Base-by-base conservation (phyloP, 2,329 filamentous ascomycete genomes). In the Trichophaea hybrida region DNA sequence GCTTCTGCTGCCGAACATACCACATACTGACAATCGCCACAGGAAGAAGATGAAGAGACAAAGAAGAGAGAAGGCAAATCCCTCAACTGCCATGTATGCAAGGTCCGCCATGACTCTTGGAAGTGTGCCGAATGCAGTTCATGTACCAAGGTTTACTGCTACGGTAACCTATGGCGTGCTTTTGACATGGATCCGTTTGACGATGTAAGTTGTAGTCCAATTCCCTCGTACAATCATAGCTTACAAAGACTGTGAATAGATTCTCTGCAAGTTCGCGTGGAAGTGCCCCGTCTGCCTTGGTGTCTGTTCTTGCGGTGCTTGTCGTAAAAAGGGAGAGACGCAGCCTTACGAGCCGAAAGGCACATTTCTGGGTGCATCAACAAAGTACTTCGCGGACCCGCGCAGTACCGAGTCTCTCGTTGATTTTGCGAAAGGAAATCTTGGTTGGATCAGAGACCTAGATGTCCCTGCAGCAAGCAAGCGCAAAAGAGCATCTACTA, bases 391-490 rank as follows among this genome's bases (percentile, higher is more conserved):
- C 53, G 91, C 93, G 1, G 93, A 98, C 72, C 85, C 87, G 55
- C 83, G 93, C 61, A 96, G 90, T 68, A 82, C 95, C 5, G 91
- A 97, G 71, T 84, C 83, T 31, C 78, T 97, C 24, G 88, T 97
- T 6, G 89, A 97, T 70, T 96, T 96, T 72, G 83, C 86, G 32
- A 77, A 87, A 44, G 91, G 94, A 57, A 98, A 98, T 70, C 75
- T 94, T 32, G 80, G 79, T 46, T 96, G 89, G 88, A 74, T 97
- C 52, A 79, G 80, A 56, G 35, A 50, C 55, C 37, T 34, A 31
- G 75, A 73, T n/a, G 74, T 76, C 59, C 74, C 73, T 5, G 58
- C 55, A 6, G 65, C 70, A 48, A 69, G 71, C 68, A 66, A 62
- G 61, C 70, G 46, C 69, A 69, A 61, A 66, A 71, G 58, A 69